Conservation (phyloP, 352 stramenopile species). For the Pythium rhizo-oryzae region DNA sequence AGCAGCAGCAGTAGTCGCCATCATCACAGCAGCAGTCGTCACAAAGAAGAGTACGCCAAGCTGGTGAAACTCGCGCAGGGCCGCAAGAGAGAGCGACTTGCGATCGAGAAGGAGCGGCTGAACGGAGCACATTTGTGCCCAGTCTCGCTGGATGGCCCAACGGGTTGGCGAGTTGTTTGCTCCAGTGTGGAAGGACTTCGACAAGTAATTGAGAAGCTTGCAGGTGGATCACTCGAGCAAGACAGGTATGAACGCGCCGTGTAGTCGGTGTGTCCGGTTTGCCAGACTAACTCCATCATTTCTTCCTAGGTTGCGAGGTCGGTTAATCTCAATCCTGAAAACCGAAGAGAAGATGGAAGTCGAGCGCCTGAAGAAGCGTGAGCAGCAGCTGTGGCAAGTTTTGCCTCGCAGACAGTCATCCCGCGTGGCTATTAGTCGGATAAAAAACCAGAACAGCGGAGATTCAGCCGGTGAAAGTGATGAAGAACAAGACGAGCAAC, state of each 20-base stretch:
- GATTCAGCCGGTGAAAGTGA: slow-evolving; percentile 59
- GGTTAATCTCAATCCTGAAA: slow-evolving; percentile 82
- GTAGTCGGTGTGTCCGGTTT: not conserved
- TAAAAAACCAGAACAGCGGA: slow-evolving; percentile 61
- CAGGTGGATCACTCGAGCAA: slow-evolving; percentile 73
- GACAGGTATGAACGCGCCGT: slow-evolving; percentile 39
- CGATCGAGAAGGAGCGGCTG: slow-evolving; percentile 61
- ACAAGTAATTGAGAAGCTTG: slow-evolving; percentile 52
- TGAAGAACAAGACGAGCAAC: slow-evolving; percentile 5
- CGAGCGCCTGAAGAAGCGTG: slow-evolving; percentile 65
- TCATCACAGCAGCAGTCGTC: slow-evolving; percentile 45
- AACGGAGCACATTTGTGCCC: slow-evolving; percentile 36
- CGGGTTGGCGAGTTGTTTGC: slow-evolving; percentile 70
- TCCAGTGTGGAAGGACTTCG: slow-evolving; percentile 68
- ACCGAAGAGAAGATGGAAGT: slow-evolving; percentile 71
- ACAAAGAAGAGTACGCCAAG: slow-evolving; percentile 69
- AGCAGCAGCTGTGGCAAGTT: slow-evolving; percentile 72
- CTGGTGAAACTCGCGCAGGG: slow-evolving; percentile 56
- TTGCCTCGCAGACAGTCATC: slow-evolving; percentile 83
- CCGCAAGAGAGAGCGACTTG: slow-evolving; percentile 58
- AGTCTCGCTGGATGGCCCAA: slow-evolving; percentile 49
- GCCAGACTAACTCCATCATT: not conserved
- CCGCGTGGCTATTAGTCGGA: slow-evolving; percentile 77
- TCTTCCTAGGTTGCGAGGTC: slow-evolving; percentile 52
- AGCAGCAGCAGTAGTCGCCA: slow-evolving; percentile 56